Evolutionary conservation across 257 asterid species (phyloP).

Genomic region (Jacaranda copaia): DNA sequence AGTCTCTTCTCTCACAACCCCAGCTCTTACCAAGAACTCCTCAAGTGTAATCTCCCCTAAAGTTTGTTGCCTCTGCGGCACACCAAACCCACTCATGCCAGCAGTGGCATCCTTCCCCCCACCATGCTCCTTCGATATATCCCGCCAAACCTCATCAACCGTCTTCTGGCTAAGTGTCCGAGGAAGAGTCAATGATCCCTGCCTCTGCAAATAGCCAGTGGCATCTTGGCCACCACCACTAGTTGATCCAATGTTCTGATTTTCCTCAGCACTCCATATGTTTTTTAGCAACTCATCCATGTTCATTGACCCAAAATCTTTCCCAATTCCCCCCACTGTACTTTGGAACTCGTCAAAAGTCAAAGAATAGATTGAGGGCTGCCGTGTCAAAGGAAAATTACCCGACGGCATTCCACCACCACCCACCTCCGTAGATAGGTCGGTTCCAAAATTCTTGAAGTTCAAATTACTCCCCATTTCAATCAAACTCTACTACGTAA

Average conservation of each 20-base stretch:
- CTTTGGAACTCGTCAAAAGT: slow-evolving; percentile 93
- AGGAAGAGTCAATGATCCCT: slow-evolving; percentile 89
- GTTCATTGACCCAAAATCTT: slow-evolving; percentile 97
- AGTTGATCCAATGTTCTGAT: slow-evolving; percentile 58
- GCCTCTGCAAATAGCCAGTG: slow-evolving; percentile 72
- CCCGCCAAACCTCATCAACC: slow-evolving; percentile 96
- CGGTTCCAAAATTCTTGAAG: slow-evolving; percentile 68
- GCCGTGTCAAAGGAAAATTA: slow-evolving; percentile 58
- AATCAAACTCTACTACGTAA: slow-evolving; percentile 27
- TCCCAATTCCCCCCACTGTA: slow-evolving; percentile 66
- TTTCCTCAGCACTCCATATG: slow-evolving; percentile 95
- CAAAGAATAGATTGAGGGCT: slow-evolving; percentile 79
- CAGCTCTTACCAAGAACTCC: slow-evolving; percentile 86
- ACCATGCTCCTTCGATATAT: slow-evolving; percentile 63
- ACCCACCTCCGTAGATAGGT: slow-evolving; percentile 47
- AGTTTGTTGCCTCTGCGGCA: slow-evolving; percentile 75
- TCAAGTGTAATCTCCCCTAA: slow-evolving; percentile 91
- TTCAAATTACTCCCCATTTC: slow-evolving; percentile 74
- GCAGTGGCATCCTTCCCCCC: slow-evolving; percentile 44
- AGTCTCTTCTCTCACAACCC: slow-evolving; percentile 83
- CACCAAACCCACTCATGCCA: slow-evolving; percentile 42
- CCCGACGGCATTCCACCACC: slow-evolving; percentile 57
- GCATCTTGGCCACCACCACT: slow-evolving; percentile 42
- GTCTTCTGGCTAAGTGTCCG: slow-evolving; percentile 93
- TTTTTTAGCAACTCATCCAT: slow-evolving; percentile 96